Evolutionary conservation across 495 filamentous ascomycete species (phyloP).

Genomic region (Daldinia concentrica): DNA sequence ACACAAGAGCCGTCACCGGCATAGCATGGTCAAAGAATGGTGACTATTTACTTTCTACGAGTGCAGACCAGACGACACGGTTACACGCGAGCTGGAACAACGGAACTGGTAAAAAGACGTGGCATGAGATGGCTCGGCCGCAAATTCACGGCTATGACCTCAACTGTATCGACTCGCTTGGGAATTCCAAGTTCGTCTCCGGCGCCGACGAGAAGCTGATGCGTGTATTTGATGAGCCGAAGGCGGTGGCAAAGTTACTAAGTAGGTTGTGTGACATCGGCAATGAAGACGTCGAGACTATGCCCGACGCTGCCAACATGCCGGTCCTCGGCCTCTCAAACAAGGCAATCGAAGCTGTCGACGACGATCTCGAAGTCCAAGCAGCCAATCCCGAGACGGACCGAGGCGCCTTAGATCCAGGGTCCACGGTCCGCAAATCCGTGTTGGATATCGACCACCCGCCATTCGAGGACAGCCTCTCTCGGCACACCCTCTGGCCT

Average conservation of each 20-base stretch:
- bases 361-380: slow-evolving; percentile 57
- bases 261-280: slow-evolving; percentile 70
- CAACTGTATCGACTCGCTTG: slow-evolving; percentile 86
- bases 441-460: slow-evolving; percentile 68
- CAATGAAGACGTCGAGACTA: slow-evolving; percentile 52
- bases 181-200: slow-evolving; percentile 78
- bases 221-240: slow-evolving; percentile 92
- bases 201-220: slow-evolving; percentile 98
- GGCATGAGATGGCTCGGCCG: slow-evolving; percentile 95
- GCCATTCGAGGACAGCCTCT: slow-evolving; percentile 87
- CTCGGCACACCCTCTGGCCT: slow-evolving; percentile 92
- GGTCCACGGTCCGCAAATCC: slow-evolving; percentile 53
- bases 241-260: slow-evolving; percentile 79
- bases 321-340: slow-evolving; percentile 96
- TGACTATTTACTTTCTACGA: slow-evolving; percentile 85
- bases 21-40: slow-evolving; percentile 87
- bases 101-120: slow-evolving; percentile 59
- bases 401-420: slow-evolving; percentile 54
- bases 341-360: slow-evolving; percentile 78
- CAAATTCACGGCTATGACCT: slow-evolving; percentile 99
- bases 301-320: slow-evolving; percentile 90
- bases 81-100: slow-evolving; percentile 85
- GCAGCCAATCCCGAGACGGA: slow-evolving; percentile 53
- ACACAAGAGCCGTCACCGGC: slow-evolving; percentile 79
- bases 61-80: slow-evolving; percentile 93